These are phyloP conservation scores for Echria macrotheca DNA, from an alignment of 495 filamentous ascomycete genomes.

Conservation along the genomic window DNA sequence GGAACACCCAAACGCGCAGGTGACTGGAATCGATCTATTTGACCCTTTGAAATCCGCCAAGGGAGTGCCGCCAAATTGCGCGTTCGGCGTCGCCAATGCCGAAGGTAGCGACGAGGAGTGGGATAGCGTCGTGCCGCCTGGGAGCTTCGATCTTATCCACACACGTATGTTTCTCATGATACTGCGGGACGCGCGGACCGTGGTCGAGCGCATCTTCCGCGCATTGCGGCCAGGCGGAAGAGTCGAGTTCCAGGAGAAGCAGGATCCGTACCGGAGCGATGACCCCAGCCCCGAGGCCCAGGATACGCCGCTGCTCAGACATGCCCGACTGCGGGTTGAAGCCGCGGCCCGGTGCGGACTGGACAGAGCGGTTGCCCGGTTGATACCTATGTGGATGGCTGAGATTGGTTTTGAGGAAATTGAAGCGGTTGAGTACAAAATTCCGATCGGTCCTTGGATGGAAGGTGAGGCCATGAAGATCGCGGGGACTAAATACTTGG, in stretches of 20 bases:
- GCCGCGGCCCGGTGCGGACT: conserved; percentile 17
- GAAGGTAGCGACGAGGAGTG: conserved; percentile 20
- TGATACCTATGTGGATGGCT: conserved; percentile 51
- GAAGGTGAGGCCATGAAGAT: conserved; percentile 25
- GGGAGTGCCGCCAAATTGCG: conserved; percentile 41
- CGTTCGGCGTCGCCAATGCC: conserved; percentile 50
- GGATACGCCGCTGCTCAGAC: conserved; percentile 7
- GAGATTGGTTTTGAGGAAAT: conserved; percentile 53
- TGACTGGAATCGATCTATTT: conserved; percentile 59
- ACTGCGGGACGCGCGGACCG: conserved; percentile 49
- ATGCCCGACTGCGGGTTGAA: conserved; percentile 18
- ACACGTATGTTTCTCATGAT: conserved; percentile 50
- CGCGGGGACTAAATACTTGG: conserved; percentile 6
- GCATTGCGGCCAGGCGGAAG: conserved; percentile 35
- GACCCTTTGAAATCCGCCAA: conserved; percentile 50
- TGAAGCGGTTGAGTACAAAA: conserved; percentile 16
- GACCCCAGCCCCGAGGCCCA: conserved; percentile 28
- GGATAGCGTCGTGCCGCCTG: conserved; percentile 42
- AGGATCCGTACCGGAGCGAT: conserved; percentile 17
- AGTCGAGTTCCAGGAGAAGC: conserved; percentile 27
- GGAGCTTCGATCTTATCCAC: conserved; percentile 61
- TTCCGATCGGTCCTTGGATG: conserved; percentile 43
- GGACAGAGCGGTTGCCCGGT: conserved; percentile 29
- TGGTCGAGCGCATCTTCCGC: conserved; percentile 28
- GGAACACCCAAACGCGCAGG: conserved; percentile 41